Evolutionary conservation across 305 asterid species (phyloP).

Genomic region (Fraxinus albicans): DNA sequence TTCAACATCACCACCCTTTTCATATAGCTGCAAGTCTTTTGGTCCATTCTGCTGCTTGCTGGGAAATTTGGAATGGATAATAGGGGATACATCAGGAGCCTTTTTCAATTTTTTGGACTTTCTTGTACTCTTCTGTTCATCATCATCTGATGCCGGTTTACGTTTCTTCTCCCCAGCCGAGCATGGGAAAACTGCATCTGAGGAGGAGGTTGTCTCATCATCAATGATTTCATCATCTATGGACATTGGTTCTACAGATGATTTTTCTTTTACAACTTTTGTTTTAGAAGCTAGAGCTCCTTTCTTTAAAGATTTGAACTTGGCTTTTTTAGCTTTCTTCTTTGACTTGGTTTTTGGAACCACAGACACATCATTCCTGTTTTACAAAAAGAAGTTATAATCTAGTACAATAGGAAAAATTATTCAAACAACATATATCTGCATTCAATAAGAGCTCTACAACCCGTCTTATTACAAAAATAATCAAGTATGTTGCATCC

Average conservation of each 20-base stretch:
- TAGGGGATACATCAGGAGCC: conserved; percentile 51
- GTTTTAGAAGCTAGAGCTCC: conserved; percentile 69
- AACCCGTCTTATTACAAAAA: background rate
- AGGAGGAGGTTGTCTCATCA: conserved; percentile 59
- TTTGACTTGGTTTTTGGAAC: conserved; percentile 64
- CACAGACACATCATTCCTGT: conserved; percentile 54
- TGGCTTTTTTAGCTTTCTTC: conserved; percentile 83
- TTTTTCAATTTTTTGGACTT: conserved; percentile 60
- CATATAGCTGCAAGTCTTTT: conserved; percentile 45
- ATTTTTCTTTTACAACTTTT: conserved; percentile 51
- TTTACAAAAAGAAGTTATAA: conserved; percentile 25
- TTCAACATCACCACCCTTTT: conserved; percentile 55
- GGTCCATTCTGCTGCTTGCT: conserved; percentile 54
- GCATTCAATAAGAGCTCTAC: background rate
- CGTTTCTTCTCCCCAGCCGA: conserved; percentile 61
- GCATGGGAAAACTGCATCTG: conserved; percentile 63
- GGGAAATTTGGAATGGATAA: conserved; percentile 33
- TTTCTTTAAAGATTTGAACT: conserved; percentile 94
- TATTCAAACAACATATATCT: background rate
- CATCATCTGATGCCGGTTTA: conserved; percentile 50
- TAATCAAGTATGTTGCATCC: background rate
- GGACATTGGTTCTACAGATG: conserved; percentile 60
- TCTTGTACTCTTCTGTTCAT: conserved; percentile 57
- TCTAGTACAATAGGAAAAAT: conserved; percentile 16
- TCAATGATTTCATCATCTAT: conserved; percentile 57